Percentiles rank a stretch among this genome's conserved stretches.
phyloP scores from a whole-genome alignment of 192 early-diverging fungal genomes.

The Mortierella claussenii region DNA sequence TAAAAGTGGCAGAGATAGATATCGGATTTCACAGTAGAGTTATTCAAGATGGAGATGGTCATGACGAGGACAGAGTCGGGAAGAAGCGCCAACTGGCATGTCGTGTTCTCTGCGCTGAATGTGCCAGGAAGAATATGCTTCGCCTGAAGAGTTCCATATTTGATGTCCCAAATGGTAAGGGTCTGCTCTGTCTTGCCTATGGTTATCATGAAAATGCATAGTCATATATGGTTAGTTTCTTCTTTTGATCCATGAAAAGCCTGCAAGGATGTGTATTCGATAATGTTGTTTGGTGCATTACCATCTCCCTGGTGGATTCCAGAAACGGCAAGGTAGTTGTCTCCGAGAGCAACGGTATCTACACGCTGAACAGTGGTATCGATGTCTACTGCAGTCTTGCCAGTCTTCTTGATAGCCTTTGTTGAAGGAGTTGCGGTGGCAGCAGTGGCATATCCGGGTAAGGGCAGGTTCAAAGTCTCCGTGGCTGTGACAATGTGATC shows the following conservation, averaged over 20 bases:
- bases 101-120: conserved; percentile 21
- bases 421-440: not conserved
- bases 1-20: conserved; percentile 59
- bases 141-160: conserved; percentile 64
- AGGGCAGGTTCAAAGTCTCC: conserved; percentile 39
- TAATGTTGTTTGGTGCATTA: not conserved
- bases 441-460: conserved; percentile 27
- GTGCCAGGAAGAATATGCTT: conserved; percentile 31
- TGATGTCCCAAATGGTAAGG: conserved; percentile 62
- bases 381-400: conserved; percentile 17
- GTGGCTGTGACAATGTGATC: conserved; percentile 15
- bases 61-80: conserved; percentile 55
- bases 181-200: conserved; percentile 48
- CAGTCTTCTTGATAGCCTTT: conserved; percentile 19
- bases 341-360: conserved; percentile 49
- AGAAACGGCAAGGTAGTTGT: conserved; percentile 61
- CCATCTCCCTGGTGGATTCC: conserved; percentile 30
- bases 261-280: not conserved
- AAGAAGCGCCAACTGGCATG: conserved; percentile 49
- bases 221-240: conserved; percentile 5
- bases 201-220: too few species aligned
- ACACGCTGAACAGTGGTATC: conserved; percentile 19
- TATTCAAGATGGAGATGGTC: conserved; percentile 39
- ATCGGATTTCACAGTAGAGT: conserved; percentile 50
- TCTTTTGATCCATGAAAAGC: not conserved